phyloP scores from a whole-genome alignment of 2,329 filamentous ascomycete genomes.

The Raffaelea albimanens region DNA sequence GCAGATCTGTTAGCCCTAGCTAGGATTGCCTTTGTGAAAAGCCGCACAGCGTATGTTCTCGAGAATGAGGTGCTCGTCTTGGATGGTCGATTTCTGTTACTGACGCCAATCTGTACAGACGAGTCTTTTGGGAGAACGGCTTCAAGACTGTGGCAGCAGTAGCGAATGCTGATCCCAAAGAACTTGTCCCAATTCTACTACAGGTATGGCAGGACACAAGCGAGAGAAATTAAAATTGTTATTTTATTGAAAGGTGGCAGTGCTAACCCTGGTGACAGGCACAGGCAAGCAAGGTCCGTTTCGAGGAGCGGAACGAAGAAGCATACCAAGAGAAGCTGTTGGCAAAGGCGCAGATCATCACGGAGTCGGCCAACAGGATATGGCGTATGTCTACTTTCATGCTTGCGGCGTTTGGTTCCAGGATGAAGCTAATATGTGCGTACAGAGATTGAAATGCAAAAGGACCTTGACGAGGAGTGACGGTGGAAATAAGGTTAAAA shows the following conservation, averaged over 20 bases:
- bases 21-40: conserved; percentile 67
- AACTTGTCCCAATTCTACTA: conserved; percentile 62
- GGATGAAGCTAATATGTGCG: neutral
- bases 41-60: conserved; percentile 60
- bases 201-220: no score
- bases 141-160: conserved; percentile 59
- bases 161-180: conserved; percentile 58
- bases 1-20: conserved; percentile 62
- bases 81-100: no score
- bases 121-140: conserved; percentile 68
- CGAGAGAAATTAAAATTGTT: no score
- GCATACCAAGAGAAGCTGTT: conserved; percentile 56
- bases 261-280: no score
- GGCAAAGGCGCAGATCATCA: conserved; percentile 51
- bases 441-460: conserved; percentile 15
- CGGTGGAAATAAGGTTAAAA: neutral
- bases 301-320: conserved; percentile 45
- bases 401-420: no score
- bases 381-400: conserved; percentile 58
- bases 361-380: conserved; percentile 57
- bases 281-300: conserved; percentile 54
- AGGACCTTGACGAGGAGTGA: conserved; percentile 12
- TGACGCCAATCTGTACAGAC: conserved; percentile 17
- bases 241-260: no score
- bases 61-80: no score